Evolutionary conservation across 768 basidiomycete species (phyloP).

Genomic region (Lepiota venenata): DNA sequence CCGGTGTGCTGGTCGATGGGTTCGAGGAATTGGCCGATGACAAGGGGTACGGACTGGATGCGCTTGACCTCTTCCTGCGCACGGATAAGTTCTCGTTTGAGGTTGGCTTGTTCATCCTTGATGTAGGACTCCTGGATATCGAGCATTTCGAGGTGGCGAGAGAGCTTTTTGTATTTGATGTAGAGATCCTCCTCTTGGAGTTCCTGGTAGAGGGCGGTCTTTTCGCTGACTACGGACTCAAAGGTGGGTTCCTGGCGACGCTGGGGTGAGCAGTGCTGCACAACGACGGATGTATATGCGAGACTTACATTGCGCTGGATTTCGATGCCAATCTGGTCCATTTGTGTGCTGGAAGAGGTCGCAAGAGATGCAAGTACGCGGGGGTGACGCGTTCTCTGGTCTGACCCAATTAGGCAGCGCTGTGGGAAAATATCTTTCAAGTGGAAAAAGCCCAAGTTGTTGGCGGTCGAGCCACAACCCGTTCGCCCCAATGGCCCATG

Average conservation of each 20-base stretch:
- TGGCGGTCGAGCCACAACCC: background rate
- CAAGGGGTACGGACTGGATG: conserved; percentile 96
- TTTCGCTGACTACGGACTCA: conserved; percentile 84
- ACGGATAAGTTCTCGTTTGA: conserved; percentile 96
- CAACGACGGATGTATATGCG: background rate
- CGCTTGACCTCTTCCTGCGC: conserved; percentile 99
- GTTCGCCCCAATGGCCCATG: conserved; percentile 66
- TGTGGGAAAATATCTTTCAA: conserved; percentile 12
- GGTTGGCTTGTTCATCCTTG: conserved; percentile 97
- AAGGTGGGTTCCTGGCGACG: conserved; percentile 79
- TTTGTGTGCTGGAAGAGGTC: conserved; percentile 30
- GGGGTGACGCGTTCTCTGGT: conserved; percentile 44
- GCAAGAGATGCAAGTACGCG: conserved; percentile 19
- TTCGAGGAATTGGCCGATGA: conserved; percentile 99
- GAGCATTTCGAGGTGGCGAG: conserved; percentile 92
- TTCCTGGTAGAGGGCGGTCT: conserved; percentile 81
- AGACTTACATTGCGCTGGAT: conserved; percentile 72
- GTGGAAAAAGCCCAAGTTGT: background rate
- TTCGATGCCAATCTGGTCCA: conserved; percentile 91
- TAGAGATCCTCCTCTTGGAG: conserved; percentile 93
- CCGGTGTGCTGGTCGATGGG: conserved; percentile 97
- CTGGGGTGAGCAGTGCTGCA: background rate
- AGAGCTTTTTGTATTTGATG: conserved; percentile 95
- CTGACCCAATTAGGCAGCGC: conserved; percentile 27
- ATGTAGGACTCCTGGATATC: conserved; percentile 96